A percentile compares a stretch with the other conserved stretches of the same genome.
phyloP scores from a whole-genome alignment of 1,284 basidiomycete genomes.

The Cryptococcus sp. region DNA sequence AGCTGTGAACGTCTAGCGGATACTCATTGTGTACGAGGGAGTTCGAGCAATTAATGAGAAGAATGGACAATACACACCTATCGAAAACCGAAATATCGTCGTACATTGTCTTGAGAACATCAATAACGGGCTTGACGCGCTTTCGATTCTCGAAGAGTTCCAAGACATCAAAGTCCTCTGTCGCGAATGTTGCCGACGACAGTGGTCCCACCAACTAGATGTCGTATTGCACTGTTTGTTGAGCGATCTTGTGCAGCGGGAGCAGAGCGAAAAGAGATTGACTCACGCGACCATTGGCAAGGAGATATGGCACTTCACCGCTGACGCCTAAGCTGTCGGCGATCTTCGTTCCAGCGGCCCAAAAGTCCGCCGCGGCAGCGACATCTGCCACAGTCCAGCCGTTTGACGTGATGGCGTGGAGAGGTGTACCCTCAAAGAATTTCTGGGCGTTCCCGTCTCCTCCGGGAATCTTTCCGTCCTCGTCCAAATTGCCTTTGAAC shows the following conservation, averaged over 20 bases:
- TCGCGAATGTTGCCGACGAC: constrained; percentile 59
- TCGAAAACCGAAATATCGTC: constrained; percentile 56
- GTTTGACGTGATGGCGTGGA: constrained; percentile 7
- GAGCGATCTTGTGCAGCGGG: too few relatives aligned
- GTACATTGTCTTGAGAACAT: constrained; percentile 63
- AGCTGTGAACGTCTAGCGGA: too few relatives aligned
- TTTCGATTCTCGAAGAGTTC: constrained; percentile 71
- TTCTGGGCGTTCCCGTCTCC: constrained; percentile 8
- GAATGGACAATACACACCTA: constrained; percentile 44
- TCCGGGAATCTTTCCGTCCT: constrained; percentile 15
- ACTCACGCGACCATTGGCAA: constrained; percentile 78
- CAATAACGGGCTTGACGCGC: constrained; percentile 66
- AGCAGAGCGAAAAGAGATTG: too few relatives aligned
- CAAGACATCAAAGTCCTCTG: constrained; percentile 68
- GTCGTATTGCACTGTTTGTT: not conserved
- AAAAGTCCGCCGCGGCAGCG: constrained; percentile 44
- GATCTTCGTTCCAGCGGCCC: constrained; percentile 34
- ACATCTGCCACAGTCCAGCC: constrained; percentile 16
- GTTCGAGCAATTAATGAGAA: too few relatives aligned
- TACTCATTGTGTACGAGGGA: too few relatives aligned
- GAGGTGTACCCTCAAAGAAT: constrained; percentile 8
- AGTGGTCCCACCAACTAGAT: constrained; percentile 67
- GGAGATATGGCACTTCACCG: constrained; percentile 63
- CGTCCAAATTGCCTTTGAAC: constrained; percentile 23
- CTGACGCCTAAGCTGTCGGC: constrained; percentile 57